Base-by-base conservation (phyloP, 352 stramenopile species). In the Stramenopiles sp. region DNA sequence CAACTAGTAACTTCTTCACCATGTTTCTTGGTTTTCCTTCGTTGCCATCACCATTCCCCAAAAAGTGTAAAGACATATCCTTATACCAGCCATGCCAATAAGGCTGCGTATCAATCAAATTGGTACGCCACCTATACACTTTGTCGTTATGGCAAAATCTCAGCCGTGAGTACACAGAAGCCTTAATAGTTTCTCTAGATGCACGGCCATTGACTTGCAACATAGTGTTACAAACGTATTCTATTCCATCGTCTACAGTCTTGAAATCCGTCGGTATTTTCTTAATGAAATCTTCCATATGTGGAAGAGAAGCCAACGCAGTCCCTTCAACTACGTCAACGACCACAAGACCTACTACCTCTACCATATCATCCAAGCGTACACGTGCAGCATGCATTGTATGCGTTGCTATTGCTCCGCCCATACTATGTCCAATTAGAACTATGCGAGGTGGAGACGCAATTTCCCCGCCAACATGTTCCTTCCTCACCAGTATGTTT, bases 241-340 rank as follows among this genome's bases (percentile, higher is more conserved):
- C 80, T 31, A 95, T 87, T 0, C 89, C 91, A 78, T 93, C 89
- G 0, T 92, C 87, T 67, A 86, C 84, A 30, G 87, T 90, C 25
- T 84, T 84, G 82, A 95, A 95, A 27, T 82, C 80, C 67, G 82
- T 85, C 27, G 91, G 91, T n/a, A 90, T 87, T 67, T 86, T 90
- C 33, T 87, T 84, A 32, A 95, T 85, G 67, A 95, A 92, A 0
- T 84, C 83, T 67, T 91, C 86, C 91, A 95, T 95, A 84, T 93
- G 89, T 67, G 87, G 85, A 7, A 95, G 85, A 4, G 91, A 92
- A n/a, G 90, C 89, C 22, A 94, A 84, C 0, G 91, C 90, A 1
- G 91, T 94, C 71, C 90, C 90, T 80, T 95, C 91, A 7, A 95
- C 91, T 4, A 95, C 91, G 82, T 95, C 91, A 67, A 95, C 89